Base-by-base conservation (phyloP, 352 stramenopile genomes). In the Aphanomyces stellatus region DNA sequence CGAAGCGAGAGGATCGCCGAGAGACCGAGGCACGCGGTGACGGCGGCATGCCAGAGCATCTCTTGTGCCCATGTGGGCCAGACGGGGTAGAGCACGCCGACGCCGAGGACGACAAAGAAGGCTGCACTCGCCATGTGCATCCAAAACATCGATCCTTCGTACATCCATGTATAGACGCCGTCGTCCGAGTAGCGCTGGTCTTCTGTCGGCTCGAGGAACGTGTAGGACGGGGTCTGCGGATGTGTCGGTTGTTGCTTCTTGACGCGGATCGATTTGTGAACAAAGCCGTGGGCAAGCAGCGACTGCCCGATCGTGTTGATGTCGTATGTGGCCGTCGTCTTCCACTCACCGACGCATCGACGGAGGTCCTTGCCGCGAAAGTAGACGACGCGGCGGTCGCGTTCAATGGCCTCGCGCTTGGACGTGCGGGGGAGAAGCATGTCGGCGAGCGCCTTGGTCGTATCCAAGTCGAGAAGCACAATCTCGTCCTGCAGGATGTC, bases 111-210 rank as follows among this genome's bases (percentile, higher is more conserved):
- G 53, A 98, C 86, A 76, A 99, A 98, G 66, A 99, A 80, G 64
- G 96, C 72, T 56, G 85, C 91, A 59, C 96, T 99, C 79, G 99
- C 90, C 15, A 99, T 77, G 82, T 99, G 97, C 70, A 93, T 93
- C 70, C 98, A 79, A 49, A 95, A 98, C 83, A 98, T 98, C 37
- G 97, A 92, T 31, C 96, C 96, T 65, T 99, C 91, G 76, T 99
- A 99, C 77, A 99, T 98, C 96, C 96, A 99, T 48, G 96, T 98
- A 80, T 99, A 99, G 76, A 98, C 99, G 24, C 95, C 96, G 13
- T 97, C 91, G 34, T 96, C 86, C 15, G 93, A 77, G 72, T 99
- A 99, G 61, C 97, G 88, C 59, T 96, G 91, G 68, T 90, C 88
- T 19, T 19, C 75, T 80, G 13, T 87, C 84, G 31, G 84, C 85